A percentile compares a stretch with the other conserved stretches of the same genome.
phyloP scores from a whole-genome alignment of 495 filamentous ascomycete genomes.

The Chaetomidium leptoderma region DNA sequence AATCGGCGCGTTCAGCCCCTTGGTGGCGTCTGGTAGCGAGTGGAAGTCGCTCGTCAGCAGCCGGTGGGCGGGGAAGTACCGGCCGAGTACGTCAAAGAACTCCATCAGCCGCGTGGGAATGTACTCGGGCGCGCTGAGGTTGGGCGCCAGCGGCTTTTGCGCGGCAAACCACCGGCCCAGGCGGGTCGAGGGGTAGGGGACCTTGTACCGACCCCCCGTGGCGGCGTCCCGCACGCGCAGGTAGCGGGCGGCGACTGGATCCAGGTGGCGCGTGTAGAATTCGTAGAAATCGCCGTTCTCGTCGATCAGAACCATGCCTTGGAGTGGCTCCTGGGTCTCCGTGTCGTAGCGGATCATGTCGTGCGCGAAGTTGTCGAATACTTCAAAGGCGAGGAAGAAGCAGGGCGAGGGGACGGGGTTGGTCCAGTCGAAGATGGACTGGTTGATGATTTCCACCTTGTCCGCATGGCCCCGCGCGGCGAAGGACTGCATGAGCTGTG shows the following conservation, averaged over 20 bases:
- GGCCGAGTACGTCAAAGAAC: constrained; percentile 86
- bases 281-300: constrained; percentile 85
- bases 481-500: constrained; percentile 60
- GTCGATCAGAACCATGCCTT: constrained; percentile 84
- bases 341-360: constrained; percentile 86
- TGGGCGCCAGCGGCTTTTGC: constrained; percentile 62
- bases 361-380: constrained; percentile 98
- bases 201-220: constrained; percentile 44
- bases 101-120: constrained; percentile 92
- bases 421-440: constrained; percentile 92
- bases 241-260: constrained; percentile 79
- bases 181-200: constrained; percentile 53
- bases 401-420: constrained; percentile 80
- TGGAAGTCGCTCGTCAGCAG: constrained; percentile 90
- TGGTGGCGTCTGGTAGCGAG: constrained; percentile 71
- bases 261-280: constrained; percentile 74
- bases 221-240: constrained; percentile 68
- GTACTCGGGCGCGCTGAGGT: constrained; percentile 79
- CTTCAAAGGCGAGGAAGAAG: constrained; percentile 97
- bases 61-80: constrained; percentile 82
- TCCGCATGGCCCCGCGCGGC: constrained; percentile 67
- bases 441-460: constrained; percentile 90
- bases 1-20: constrained; percentile 84
- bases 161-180: constrained; percentile 56
- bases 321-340: constrained; percentile 67